Percentiles rank a stretch among this genome's conserved stretches.
These are phyloP conservation scores for Syzygium malaccense DNA, from an alignment of 441 rosid genomes.

Conservation along the genomic window DNA sequence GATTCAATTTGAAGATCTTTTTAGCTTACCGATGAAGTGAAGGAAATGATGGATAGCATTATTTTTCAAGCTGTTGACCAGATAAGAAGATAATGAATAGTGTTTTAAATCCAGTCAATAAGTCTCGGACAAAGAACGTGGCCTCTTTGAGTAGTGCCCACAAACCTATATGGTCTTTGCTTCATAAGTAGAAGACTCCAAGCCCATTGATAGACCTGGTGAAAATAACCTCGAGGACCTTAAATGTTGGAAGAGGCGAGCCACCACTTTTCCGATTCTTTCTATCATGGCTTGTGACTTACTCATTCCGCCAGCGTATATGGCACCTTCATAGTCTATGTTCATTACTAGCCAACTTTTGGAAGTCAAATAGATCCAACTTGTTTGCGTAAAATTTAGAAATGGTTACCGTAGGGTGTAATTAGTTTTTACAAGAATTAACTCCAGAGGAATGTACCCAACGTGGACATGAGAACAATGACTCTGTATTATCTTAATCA, in stretches of 20 bases:
- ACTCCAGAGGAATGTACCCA: neutral
- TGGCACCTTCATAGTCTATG: too few relatives aligned
- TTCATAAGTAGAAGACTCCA: neutral
- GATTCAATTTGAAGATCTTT: too few relatives aligned
- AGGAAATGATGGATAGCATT: too few relatives aligned
- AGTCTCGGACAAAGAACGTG: fast-evolving
- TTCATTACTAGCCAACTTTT: neutral
- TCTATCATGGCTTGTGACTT: neutral
- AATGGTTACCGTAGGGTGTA: fast-evolving
- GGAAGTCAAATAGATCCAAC: neutral
- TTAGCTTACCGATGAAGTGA: too few relatives aligned
- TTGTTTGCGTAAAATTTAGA: neutral
- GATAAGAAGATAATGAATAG: too few relatives aligned
- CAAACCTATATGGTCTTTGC: neutral
- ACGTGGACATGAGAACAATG: neutral
- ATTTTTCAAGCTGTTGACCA: too few relatives aligned
- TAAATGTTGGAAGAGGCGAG: neutral
- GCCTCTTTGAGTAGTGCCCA: too few relatives aligned
- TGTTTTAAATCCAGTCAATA: too few relatives aligned
- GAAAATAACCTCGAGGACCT: too few relatives aligned
- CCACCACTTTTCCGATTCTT: neutral
- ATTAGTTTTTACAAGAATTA: neutral
- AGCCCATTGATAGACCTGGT: neutral
- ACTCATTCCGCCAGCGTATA: fast-evolving
- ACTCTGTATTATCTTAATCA: neutral